Evolutionary conservation across 805 yeast genomes (phyloP), one percentile per base, ranked within the genome.

Genomic region (Millerago galiae): DNA sequence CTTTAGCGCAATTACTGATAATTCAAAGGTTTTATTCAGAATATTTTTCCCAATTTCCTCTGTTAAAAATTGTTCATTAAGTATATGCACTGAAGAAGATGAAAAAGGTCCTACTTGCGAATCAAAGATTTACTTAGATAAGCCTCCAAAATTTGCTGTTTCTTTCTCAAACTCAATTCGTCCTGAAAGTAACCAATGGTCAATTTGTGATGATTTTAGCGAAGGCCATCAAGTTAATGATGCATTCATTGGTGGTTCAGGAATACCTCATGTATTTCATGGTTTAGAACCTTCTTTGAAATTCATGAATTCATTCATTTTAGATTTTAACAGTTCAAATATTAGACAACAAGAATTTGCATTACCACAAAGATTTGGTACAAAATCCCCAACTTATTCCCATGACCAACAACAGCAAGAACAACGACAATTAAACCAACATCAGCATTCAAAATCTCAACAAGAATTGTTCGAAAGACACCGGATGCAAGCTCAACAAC

Each of bases 141-240:
- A 78, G 44, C 75, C 85, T 33, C 95, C 95, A 5, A 80, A 79
- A 54, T 85, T 85, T 62, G 86, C 90, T 1, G 93, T 85, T 1
- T 81, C 80, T 53, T 84, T 83, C 58, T 66, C 79, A 44, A 72
- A 75, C 51, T 76, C 77, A 14, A 70, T 71, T 40, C 58, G 56
- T 2, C 70, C 71, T 47, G 68, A 72, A 48, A 60, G 71, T 18
- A 81, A 81, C 56, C 84, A 79, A 52, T 82, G 90, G 90, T 79
- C 85, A 1, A 79, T 83, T 21, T 83, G 91, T 61, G 91, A 83
- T 44, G 95, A 85, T 61, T 85, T 85, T 51, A 79, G 87, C 45
- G 93, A 84, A 53, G 90, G 86, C 12, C 88, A 82, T 54, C 91
- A 84, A 56, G 93, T 85, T 6, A 77, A 77, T 42, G 73, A 71